Base-by-base conservation (phyloP, 768 basidiomycete genomes). In the Strobilomyces confusus region DNA sequence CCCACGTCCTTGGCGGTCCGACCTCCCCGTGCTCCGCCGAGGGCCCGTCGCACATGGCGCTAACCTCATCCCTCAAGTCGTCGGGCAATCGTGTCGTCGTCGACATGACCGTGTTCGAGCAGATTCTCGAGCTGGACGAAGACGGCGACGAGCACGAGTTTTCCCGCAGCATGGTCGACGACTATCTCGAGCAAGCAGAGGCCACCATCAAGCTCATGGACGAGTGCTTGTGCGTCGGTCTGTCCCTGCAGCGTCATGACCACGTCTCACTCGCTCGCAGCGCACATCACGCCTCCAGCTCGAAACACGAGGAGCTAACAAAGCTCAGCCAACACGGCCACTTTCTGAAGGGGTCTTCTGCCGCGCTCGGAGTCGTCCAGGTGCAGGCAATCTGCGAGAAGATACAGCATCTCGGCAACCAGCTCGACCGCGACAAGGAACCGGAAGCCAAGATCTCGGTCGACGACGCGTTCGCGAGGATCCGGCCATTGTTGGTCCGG, bases 261-360 rank as follows among this genome's bases (percentile, higher is more conserved):
- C 43, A 58, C 42, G 53, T 54, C 58, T 59, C 48, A 67, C 43
- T 34, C 43, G 29, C 32, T 32, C 19, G 45, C 68, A 92, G 89
- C 55, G 63, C 62, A 38, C 68, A 62, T 19, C 79, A 83, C 57
- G 33, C 29, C 29, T 19, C 47, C 67, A 92, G 89, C 56, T 62
- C 62, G 36, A 68, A 62, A 22, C 79, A 83, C 58, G 45, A 44
- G 8, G 79, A 94, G 59, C 80, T 95, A 11, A 59, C 63, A 11
- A 67, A 79, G 51, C 81, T 99, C 17, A 87, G 89, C 3, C 72
- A 75, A 17, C 77, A 88, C 11, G 97, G 95, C 0, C 95, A 99
- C 72, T 99, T 91, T 73, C 83, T 98, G 66, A 99, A 98, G 71
- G 95, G 95, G 44, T 98, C 95, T 3, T 95, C 94, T 13, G 95